These are phyloP conservation scores for Collariella sp. DNA, from an alignment of 495 filamentous ascomycete genomes.

Conservation along the genomic window DNA sequence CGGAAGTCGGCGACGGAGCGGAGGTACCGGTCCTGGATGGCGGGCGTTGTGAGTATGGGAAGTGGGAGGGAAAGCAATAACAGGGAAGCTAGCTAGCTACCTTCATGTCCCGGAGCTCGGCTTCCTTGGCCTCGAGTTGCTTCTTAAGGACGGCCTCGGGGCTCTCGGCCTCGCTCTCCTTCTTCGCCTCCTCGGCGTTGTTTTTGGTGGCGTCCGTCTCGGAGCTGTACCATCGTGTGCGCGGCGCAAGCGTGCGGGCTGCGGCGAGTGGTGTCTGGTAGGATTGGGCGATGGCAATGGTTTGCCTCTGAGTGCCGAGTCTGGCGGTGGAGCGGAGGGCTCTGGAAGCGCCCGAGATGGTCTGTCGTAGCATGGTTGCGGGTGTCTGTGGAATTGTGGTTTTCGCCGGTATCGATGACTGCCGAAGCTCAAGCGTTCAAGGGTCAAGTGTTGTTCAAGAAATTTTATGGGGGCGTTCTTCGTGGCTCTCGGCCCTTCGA, in stretches of 20 bases:
- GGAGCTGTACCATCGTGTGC: constrained; percentile 41
- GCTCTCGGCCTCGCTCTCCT: constrained; percentile 27
- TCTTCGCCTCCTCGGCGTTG: constrained; percentile 29
- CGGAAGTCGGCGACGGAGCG: constrained; percentile 92
- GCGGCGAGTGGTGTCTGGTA: constrained; percentile 21
- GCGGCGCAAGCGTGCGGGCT: constrained; percentile 20
- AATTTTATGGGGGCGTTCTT: constrained; percentile 13
- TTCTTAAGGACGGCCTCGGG: constrained; percentile 27
- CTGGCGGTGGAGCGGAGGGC: constrained; percentile 26
- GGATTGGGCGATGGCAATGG: constrained; percentile 19
- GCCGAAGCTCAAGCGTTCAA: neutral
- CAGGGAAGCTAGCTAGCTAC: constrained; percentile 37
- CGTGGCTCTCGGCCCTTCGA: constrained; percentile 2
- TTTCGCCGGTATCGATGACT: neutral
- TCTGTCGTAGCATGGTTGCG: constrained; percentile 38
- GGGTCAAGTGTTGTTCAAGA: constrained; percentile 6
- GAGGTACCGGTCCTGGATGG: constrained; percentile 73
- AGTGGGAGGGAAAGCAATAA: neutral
- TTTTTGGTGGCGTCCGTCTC: constrained; percentile 27
- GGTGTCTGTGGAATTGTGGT: constrained; percentile 11
- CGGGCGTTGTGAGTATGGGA: neutral
- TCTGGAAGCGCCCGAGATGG: constrained; percentile 32
- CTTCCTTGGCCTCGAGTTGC: constrained; percentile 76
- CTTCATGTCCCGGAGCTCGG: constrained; percentile 79
- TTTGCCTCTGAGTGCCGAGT: constrained; percentile 20